A percentile compares a stretch with the other conserved stretches of the same genome.
phyloP scores from a whole-genome alignment of 1,284 basidiomycete species.

The Trichosporon asahii region DNA sequence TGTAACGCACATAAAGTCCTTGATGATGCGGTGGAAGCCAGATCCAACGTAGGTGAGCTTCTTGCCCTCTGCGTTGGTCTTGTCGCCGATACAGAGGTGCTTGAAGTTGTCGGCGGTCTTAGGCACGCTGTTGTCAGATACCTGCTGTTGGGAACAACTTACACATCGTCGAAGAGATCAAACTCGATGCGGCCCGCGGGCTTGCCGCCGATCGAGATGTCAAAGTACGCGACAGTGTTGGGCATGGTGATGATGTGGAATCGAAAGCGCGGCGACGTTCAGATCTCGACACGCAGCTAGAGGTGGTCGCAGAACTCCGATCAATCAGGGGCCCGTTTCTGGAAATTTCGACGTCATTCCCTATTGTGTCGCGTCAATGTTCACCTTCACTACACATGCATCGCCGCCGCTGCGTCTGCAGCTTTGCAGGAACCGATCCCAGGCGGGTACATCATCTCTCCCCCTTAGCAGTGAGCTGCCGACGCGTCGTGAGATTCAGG shows the following conservation, averaged over 20 bases:
- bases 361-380: not conserved
- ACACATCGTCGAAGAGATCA: constrained; percentile 69
- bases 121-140: constrained; percentile 3
- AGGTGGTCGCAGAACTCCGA: not conserved
- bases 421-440: not conserved
- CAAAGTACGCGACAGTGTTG: constrained; percentile 62
- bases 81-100: constrained; percentile 74
- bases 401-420: not conserved
- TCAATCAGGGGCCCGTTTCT: constrained; percentile 1
- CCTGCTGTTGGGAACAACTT: not conserved
- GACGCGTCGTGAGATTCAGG: not conserved
- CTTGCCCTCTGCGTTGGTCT: constrained; percentile 55
- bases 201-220: constrained; percentile 64
- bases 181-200: constrained; percentile 70
- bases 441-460: not conserved
- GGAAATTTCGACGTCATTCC: constrained; percentile 12
- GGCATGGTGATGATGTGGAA: constrained; percentile 30
- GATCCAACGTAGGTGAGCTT: constrained; percentile 56
- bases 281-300: not conserved
- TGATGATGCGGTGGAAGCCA: constrained; percentile 74
- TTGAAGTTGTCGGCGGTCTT: constrained; percentile 82
- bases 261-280: not conserved
- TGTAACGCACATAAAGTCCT: constrained; percentile 35
- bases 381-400: not conserved
- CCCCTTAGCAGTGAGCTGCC: not conserved